Evolutionary conservation across 345 rosid species (phyloP).

Genomic region (Populus pruinosa): DNA sequence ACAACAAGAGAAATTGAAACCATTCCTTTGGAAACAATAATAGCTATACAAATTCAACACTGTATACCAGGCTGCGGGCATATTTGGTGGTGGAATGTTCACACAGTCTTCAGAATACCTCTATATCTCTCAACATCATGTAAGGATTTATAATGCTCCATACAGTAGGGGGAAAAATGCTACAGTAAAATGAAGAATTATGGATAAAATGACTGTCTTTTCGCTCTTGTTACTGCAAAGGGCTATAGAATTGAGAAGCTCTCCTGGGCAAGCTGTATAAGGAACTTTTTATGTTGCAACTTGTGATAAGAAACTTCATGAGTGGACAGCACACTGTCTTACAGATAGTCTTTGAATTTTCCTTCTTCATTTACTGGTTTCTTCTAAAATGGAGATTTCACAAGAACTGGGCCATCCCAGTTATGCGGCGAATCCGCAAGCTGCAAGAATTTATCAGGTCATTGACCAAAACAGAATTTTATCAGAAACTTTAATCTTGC

Average conservation of each 20-base stretch:
- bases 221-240: background rate
- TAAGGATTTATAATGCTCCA: background rate
- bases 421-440: background rate
- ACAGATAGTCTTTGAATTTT: background rate
- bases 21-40: background rate
- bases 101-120: background rate
- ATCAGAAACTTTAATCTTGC: background rate
- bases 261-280: background rate
- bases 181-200: background rate
- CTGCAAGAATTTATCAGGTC: background rate
- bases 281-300: background rate
- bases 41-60: slow-evolving; percentile 11
- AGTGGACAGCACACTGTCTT: background rate
- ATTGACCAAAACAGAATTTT: background rate
- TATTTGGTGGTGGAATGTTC: background rate
- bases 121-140: background rate
- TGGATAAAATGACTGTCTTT: background rate
- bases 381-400: background rate
- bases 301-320: background rate
- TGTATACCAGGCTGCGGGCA: background rate
- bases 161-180: background rate
- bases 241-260: background rate
- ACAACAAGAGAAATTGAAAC: background rate
- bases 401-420: background rate
- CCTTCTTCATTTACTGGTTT: background rate